phyloP scores from a whole-genome alignment of 495 filamentous ascomycete species.

The Penicillium angulare region DNA sequence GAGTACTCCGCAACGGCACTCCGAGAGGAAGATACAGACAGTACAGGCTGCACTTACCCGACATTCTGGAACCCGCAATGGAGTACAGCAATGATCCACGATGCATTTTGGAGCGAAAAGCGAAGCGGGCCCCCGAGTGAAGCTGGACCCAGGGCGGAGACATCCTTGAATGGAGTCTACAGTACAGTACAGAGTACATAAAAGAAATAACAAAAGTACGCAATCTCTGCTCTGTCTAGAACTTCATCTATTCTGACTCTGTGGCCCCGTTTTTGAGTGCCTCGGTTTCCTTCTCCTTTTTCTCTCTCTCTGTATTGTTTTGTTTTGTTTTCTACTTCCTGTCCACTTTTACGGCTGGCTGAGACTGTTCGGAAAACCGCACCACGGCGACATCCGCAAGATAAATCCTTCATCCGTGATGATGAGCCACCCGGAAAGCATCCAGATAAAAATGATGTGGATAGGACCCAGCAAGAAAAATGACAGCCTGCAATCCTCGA shows the following conservation, averaged over 20 bases:
- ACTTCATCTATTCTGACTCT: background rate
- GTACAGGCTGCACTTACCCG: conserved; percentile 13
- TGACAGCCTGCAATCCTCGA: conserved; percentile 11
- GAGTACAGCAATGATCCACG: conserved; percentile 20
- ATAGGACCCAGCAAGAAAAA: background rate
- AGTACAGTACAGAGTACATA: no score
- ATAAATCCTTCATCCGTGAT: background rate
- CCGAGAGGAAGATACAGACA: conserved; percentile 2
- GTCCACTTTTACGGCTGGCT: background rate
- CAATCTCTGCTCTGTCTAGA: background rate
- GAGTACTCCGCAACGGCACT: conserved; percentile 11
- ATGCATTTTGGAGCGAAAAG: conserved; percentile 4
- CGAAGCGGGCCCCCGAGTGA: background rate
- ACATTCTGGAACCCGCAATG: conserved; percentile 19
- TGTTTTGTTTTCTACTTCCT: background rate
- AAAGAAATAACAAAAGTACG: background rate
- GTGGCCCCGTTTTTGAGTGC: conserved; percentile 1
- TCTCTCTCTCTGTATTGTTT: background rate
- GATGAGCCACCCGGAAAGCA: conserved; percentile 11
- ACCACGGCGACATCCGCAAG: conserved; percentile 14
- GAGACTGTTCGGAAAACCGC: conserved; percentile 6
- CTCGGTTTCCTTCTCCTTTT: background rate
- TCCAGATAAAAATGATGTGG: conserved; percentile 5
- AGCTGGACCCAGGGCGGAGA: no score
- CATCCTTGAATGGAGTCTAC: no score